Conservation (phyloP, 2,329 filamentous ascomycete species). For the Sclerotinia subarctica region DNA sequence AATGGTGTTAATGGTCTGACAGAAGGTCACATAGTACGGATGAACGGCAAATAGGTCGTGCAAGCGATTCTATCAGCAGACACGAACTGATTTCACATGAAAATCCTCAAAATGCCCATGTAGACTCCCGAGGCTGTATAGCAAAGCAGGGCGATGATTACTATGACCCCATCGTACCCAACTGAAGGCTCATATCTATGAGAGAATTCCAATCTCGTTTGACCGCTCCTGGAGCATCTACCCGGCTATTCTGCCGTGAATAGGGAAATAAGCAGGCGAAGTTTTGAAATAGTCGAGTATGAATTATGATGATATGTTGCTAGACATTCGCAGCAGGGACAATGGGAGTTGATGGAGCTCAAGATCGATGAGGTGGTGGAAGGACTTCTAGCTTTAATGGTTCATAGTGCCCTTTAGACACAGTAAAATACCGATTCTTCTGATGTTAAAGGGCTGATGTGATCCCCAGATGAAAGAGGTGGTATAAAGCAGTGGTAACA, state of each 20-base stretch:
- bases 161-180: neutral
- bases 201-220: neutral
- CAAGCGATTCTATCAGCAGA: neutral
- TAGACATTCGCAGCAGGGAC: neutral
- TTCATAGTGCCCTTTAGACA: neutral
- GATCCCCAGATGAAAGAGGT: neutral
- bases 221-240: neutral
- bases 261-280: neutral
- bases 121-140: neutral
- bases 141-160: neutral
- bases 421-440: neutral
- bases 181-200: neutral
- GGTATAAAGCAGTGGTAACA: neutral
- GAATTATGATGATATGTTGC: neutral
- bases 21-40: neutral
- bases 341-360: neutral
- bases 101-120: neutral
- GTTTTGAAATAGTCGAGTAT: neutral
- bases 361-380: neutral
- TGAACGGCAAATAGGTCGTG: neutral
- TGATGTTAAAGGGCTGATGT: neutral
- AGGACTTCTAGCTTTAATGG: neutral
- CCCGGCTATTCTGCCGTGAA: neutral
- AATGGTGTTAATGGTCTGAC: neutral
- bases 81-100: too few species aligned